phyloP scores from a whole-genome alignment of 106 monocot species.

The Narthecium ossifragum region DNA sequence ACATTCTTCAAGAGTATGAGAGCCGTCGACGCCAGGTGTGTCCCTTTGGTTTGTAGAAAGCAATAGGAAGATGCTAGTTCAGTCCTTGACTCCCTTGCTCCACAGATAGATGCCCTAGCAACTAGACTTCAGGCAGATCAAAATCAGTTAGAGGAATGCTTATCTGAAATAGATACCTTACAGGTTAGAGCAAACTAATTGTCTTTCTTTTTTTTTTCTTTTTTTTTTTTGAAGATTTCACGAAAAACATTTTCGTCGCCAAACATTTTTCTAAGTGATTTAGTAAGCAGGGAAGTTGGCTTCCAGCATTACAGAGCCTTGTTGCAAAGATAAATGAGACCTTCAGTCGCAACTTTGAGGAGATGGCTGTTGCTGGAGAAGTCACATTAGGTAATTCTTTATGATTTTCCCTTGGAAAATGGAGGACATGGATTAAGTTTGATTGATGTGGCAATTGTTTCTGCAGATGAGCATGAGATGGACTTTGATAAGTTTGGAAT shows the following conservation, averaged over 20 bases:
- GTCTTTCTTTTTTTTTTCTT: neutral
- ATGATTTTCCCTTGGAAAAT: neutral
- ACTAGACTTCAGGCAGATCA: conserved; percentile 57
- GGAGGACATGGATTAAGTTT: neutral
- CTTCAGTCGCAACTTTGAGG: conserved; percentile 90
- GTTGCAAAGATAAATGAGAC: conserved; percentile 89
- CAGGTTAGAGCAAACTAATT: conserved; percentile 31
- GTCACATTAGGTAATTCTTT: conserved; percentile 69
- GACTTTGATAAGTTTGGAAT: conserved; percentile 96
- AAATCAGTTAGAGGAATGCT: conserved; percentile 38
- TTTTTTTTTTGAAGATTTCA: conserved; percentile 4
- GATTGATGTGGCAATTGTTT: conserved; percentile 3
- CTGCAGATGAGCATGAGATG: conserved; percentile 84
- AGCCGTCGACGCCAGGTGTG: conserved; percentile 72
- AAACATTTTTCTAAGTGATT: neutral
- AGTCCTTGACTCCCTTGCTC: neutral
- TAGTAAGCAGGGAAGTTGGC: conserved; percentile 59
- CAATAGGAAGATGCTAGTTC: neutral
- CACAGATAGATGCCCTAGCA: conserved; percentile 58
- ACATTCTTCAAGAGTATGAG: conserved; percentile 89
- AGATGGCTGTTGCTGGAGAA: conserved; percentile 99
- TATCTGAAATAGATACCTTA: conserved; percentile 52
- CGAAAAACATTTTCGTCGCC: neutral
- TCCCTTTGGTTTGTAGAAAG: no score
- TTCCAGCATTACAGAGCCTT: conserved; percentile 71